Evolutionary conservation across 2,329 filamentous ascomycete genomes (phyloP).

Genomic region (Botrytis cinerea): DNA sequence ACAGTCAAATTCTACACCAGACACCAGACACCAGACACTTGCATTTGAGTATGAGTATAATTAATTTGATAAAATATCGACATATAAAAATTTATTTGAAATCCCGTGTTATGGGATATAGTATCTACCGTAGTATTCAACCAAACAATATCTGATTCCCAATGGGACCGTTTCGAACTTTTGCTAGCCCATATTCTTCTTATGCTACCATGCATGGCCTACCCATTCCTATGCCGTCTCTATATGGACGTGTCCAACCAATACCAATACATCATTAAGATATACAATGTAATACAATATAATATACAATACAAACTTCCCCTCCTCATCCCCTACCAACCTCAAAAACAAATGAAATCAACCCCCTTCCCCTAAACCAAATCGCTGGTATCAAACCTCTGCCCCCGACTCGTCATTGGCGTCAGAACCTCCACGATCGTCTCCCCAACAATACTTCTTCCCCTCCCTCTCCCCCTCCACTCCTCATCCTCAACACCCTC

Average conservation of each 20-base stretch:
- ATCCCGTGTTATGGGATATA: neutral
- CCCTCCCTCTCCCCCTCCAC: neutral
- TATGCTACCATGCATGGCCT: neutral
- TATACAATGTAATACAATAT: conserved; percentile 1
- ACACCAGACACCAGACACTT: neutral
- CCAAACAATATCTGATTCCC: neutral
- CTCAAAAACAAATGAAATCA: neutral
- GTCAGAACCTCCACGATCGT: neutral
- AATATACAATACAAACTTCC: neutral
- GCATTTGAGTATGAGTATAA: neutral
- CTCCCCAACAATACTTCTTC: neutral
- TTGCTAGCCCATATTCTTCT: neutral
- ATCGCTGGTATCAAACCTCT: conserved; percentile 6
- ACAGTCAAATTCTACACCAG: neutral
- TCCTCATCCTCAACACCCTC: neutral
- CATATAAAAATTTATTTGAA: neutral
- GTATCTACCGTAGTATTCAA: neutral
- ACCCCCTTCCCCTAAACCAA: neutral
- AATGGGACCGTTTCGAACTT: neutral
- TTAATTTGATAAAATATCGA: neutral
- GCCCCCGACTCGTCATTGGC: neutral
- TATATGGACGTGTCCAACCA: neutral
- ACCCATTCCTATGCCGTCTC: neutral
- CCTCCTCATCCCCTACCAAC: neutral
- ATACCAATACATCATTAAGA: neutral